phyloP scores from a whole-genome alignment of 495 filamentous ascomycete species.

The Penicillium paxilli region DNA sequence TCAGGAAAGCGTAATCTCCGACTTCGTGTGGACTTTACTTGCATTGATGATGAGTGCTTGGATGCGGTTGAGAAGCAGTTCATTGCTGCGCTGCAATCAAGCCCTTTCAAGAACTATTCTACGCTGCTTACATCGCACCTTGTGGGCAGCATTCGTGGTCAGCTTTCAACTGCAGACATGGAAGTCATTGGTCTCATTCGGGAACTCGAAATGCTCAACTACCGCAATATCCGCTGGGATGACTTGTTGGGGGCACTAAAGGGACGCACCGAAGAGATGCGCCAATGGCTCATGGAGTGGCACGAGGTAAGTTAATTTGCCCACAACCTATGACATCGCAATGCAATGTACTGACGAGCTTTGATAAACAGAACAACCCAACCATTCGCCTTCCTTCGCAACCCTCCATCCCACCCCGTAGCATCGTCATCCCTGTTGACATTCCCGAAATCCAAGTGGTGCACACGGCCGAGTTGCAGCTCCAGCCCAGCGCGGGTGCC shows the following conservation, averaged over 20 bases:
- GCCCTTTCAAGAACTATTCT: conserved; percentile 43
- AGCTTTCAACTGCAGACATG: conserved; percentile 59
- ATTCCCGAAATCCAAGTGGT: conserved; percentile 85
- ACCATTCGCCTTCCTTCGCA: conserved; percentile 36
- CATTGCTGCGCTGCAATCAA: conserved; percentile 38
- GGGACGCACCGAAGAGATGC: conserved; percentile 35
- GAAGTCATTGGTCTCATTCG: conserved; percentile 46
- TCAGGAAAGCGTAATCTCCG: conserved; percentile 56
- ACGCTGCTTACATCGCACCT: conserved; percentile 53
- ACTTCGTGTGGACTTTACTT: conserved; percentile 74
- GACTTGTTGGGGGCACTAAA: conserved; percentile 40
- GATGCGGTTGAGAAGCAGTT: conserved; percentile 45
- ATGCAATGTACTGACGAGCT: conserved; percentile 7
- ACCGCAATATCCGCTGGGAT: conserved; percentile 43
- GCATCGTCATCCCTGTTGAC: conserved; percentile 65
- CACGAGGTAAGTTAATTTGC: conserved; percentile 41
- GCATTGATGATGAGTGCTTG: conserved; percentile 65
- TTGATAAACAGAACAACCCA: conserved; percentile 30
- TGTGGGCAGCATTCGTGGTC: conserved; percentile 48
- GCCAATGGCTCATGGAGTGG: conserved; percentile 47
- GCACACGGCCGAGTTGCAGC: conserved; percentile 74
- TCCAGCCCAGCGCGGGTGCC: conserved; percentile 35
- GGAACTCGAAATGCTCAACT: conserved; percentile 43
- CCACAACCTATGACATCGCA: background rate
- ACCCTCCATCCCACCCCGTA: conserved; percentile 35